Evolutionary conservation across 345 rosid species (phyloP).

Genomic region (Eucalyptus urophylla): DNA sequence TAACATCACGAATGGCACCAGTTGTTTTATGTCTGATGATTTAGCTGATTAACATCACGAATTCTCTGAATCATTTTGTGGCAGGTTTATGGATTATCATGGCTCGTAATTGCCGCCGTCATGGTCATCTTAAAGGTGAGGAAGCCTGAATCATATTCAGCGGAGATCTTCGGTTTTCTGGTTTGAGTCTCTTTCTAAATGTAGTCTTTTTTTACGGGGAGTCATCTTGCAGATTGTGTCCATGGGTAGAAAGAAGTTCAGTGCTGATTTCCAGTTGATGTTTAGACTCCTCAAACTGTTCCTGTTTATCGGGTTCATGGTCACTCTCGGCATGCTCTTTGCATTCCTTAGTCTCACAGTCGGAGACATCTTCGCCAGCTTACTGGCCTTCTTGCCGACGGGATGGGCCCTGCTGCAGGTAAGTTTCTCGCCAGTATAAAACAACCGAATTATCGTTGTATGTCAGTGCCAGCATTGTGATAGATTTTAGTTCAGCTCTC

Average conservation of each 20-base stretch:
- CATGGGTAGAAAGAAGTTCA: conserved; percentile 91
- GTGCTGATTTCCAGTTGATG: conserved; percentile 96
- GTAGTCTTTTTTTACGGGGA: background rate
- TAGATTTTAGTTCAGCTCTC: background rate
- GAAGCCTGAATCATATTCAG: background rate
- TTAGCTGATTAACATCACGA: background rate
- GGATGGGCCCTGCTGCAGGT: conserved; percentile 95
- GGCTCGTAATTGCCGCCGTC: conserved; percentile 80
- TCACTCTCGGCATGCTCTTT: conserved; percentile 51
- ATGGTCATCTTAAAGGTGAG: conserved; percentile 73
- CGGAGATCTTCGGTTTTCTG: background rate
- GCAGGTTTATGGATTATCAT: conserved; percentile 81
- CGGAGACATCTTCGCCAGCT: conserved; percentile 74
- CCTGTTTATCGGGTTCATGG: conserved; percentile 53
- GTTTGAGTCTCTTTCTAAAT: background rate
- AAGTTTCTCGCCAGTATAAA: background rate
- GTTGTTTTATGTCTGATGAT: background rate
- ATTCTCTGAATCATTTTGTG: background rate
- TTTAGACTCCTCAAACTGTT: conserved; percentile 79
- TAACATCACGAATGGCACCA: background rate
- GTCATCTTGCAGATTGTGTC: conserved; percentile 57
- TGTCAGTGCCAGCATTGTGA: background rate
- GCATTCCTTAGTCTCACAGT: conserved; percentile 63
- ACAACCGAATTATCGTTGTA: background rate
- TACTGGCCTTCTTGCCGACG: conserved; percentile 82